These are phyloP conservation scores for Torulaspora quercuum DNA, from an alignment of 805 yeast species.

Conservation along the genomic window DNA sequence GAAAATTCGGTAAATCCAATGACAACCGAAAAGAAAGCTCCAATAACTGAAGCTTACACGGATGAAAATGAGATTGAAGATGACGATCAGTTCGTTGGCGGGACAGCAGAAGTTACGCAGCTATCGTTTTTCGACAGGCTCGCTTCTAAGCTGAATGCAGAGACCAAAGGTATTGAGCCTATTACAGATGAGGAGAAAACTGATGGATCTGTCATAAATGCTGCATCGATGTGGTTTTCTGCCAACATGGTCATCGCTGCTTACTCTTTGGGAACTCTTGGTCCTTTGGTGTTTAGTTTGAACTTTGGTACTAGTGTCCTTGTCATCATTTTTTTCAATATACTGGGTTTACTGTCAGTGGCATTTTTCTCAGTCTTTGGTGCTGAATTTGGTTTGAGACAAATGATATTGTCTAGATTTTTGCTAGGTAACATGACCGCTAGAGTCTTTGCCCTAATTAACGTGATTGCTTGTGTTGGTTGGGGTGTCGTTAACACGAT, in stretches of 20 bases:
- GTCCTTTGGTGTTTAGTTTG: slow-evolving; percentile 58
- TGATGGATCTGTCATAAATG: slow-evolving; percentile 59
- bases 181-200: slow-evolving; percentile 75
- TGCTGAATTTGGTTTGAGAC: slow-evolving; percentile 81
- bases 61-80: slow-evolving; percentile 11
- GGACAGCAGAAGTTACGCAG: slow-evolving; percentile 18
- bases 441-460: slow-evolving; percentile 72
- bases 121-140: slow-evolving; percentile 24
- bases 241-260: slow-evolving; percentile 88
- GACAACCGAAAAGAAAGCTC: slow-evolving; percentile 12
- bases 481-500: slow-evolving; percentile 93
- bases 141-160: slow-evolving; percentile 40
- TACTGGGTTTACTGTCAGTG: slow-evolving; percentile 71
- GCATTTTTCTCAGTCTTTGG: slow-evolving; percentile 83
- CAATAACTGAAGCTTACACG: slow-evolving; percentile 2
- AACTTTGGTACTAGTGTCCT: slow-evolving; percentile 71
- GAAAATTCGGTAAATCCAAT: slow-evolving; percentile 1
- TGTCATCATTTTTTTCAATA: slow-evolving; percentile 65
- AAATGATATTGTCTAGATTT: slow-evolving; percentile 75
- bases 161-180: slow-evolving; percentile 75
- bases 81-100: slow-evolving; percentile 12
- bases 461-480: slow-evolving; percentile 83
- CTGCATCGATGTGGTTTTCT: slow-evolving; percentile 87
- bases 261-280: slow-evolving; percentile 70
- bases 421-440: slow-evolving; percentile 71